Percentiles rank a stretch among this genome's conserved stretches.
Evolutionary conservation across 208 protist genomes (phyloP).

Genomic region (Leishmania major): DNA sequence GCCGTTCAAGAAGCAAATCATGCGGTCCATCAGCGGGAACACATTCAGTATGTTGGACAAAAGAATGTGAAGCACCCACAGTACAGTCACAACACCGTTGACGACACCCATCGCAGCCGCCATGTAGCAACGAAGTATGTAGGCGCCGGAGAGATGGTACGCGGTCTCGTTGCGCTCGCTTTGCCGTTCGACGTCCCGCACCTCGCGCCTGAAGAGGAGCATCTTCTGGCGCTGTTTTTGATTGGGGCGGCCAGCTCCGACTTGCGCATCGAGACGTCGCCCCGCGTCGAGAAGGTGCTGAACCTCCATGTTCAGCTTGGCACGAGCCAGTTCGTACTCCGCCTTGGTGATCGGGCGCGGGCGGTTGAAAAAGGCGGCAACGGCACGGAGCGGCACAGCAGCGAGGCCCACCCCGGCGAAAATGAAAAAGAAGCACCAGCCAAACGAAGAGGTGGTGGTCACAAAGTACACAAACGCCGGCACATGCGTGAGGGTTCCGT

Average conservation of each 20-base stretch:
- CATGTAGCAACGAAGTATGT: slow-evolving; percentile 52
- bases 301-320: slow-evolving; percentile 70
- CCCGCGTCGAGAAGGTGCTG: slow-evolving; percentile 67
- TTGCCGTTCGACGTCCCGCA: slow-evolving; percentile 76
- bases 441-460: slow-evolving; percentile 58
- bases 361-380: slow-evolving; percentile 65
- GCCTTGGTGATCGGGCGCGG: slow-evolving; percentile 76
- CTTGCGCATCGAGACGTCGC: slow-evolving; percentile 54
- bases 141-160: slow-evolving; percentile 68
- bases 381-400: slow-evolving; percentile 88
- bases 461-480: slow-evolving; percentile 73
- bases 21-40: slow-evolving; percentile 73
- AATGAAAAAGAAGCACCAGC: slow-evolving; percentile 88
- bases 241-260: slow-evolving; percentile 22
- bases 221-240: slow-evolving; percentile 57
- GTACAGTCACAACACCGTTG: slow-evolving; percentile 53
- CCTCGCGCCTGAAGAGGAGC: slow-evolving; percentile 67
- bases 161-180: slow-evolving; percentile 75
- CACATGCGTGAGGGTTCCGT: slow-evolving; percentile 24
- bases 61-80: slow-evolving; percentile 90
- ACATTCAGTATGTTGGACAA: slow-evolving; percentile 71
- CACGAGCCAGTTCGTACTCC: slow-evolving; percentile 71
- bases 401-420: slow-evolving; percentile 94
- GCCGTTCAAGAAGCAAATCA: slow-evolving; percentile 74
- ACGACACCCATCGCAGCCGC: slow-evolving; percentile 45